Evolutionary conservation across 2,329 filamentous ascomycete genomes (phyloP).

Genomic region (Bipolaris sorokiniana): DNA sequence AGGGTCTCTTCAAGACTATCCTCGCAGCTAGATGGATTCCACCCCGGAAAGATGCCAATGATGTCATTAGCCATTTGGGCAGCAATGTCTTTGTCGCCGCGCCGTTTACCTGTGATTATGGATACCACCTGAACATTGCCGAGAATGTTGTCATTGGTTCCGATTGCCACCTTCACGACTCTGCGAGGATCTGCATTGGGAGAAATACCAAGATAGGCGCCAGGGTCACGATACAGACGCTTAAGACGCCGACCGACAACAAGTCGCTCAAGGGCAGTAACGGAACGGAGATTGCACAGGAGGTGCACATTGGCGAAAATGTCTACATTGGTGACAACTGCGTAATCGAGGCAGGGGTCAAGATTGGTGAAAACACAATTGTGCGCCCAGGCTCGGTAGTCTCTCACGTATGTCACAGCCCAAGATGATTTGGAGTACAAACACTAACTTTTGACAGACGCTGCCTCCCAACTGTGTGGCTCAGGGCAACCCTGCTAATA

Average conservation of each 20-base stretch:
- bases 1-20: constrained; percentile 74
- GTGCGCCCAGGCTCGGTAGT: constrained; percentile 63
- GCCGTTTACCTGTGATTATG: constrained; percentile 92
- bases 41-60: constrained; percentile 21
- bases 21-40: constrained; percentile 63
- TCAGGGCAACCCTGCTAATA: constrained; percentile 53
- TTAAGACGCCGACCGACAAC: constrained; percentile 73
- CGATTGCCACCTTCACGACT: constrained; percentile 85
- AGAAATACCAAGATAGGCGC: constrained; percentile 73
- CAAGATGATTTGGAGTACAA: not conserved
- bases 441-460: constrained; percentile 46
- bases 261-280: constrained; percentile 75
- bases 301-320: constrained; percentile 77
- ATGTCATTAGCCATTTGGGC: constrained; percentile 66
- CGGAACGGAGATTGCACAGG: constrained; percentile 71
- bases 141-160: constrained; percentile 83
- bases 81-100: constrained; percentile 79
- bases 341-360: constrained; percentile 64
- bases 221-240: constrained; percentile 84
- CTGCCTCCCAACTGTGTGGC: constrained; percentile 56
- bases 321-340: constrained; percentile 69
- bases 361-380: constrained; percentile 60
- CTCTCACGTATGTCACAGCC: constrained; percentile 55
- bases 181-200: constrained; percentile 82
- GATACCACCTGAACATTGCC: constrained; percentile 90